phyloP scores from a whole-genome alignment of 805 yeast species.

The Komagataella ulmi region DNA sequence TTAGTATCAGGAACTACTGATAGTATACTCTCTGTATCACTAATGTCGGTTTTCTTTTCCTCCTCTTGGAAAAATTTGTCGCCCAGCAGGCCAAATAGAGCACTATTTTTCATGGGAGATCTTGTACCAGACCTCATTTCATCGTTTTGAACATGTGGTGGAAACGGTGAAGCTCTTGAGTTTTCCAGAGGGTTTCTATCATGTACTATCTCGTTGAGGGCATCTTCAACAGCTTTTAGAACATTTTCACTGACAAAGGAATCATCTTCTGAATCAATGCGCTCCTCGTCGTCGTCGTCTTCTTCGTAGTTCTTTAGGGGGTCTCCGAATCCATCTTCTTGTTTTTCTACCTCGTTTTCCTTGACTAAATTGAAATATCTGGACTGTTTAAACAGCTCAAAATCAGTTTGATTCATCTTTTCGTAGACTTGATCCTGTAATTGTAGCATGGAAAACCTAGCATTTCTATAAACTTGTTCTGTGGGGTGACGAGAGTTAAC shows the following conservation, averaged over 20 bases:
- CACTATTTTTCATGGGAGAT: conserved; percentile 1
- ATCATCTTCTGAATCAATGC: conserved; percentile 11
- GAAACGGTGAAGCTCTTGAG: not conserved
- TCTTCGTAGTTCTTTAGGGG: conserved; percentile 18
- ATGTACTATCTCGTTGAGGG: conserved; percentile 44
- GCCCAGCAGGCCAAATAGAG: not conserved
- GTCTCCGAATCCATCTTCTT: conserved; percentile 15
- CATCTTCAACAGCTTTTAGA: conserved; percentile 53
- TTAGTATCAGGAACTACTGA: conserved; percentile 10
- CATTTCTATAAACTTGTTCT: conserved; percentile 27
- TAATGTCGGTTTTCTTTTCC: not conserved
- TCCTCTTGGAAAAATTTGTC: not conserved
- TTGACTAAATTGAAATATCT: conserved; percentile 23
- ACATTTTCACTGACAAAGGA: conserved; percentile 26
- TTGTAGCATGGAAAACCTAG: conserved; percentile 45
- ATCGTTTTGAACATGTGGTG: not conserved
- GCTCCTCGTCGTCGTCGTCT: conserved; percentile 18
- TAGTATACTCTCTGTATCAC: not conserved
- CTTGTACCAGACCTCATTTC: not conserved
- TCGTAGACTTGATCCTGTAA: conserved; percentile 42
- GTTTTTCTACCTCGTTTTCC: not conserved
- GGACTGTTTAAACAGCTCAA: conserved; percentile 48
- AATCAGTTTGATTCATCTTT: conserved; percentile 37
- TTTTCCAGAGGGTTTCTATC: conserved; percentile 4
- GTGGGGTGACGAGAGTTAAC: conserved; percentile 12